Evolutionary conservation across 257 asterid species (phyloP), one percentile per base, ranked within the genome.

Genomic region (Knoxia roxburghii): DNA sequence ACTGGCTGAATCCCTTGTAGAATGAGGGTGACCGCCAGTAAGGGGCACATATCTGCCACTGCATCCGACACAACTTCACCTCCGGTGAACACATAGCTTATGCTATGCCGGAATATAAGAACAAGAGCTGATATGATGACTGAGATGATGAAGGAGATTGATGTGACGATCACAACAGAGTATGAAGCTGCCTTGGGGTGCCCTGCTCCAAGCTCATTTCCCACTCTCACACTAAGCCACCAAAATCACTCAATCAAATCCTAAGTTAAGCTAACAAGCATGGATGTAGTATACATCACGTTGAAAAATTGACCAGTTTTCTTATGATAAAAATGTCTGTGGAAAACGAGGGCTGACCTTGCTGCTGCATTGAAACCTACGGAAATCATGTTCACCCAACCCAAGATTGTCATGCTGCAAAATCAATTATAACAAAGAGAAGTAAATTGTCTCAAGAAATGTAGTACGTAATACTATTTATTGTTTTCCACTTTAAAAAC

Each of bases 321-420:
- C n/a, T n/a, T n/a, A n/a, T n/a, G n/a, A n/a, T n/a, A n/a, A n/a
- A n/a, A n/a, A n/a, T n/a, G n/a, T n/a, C n/a, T n/a, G n/a, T n/a
- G 41, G 17, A 7, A 49, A 54, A 2, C 12, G n/a, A n/a, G 1
- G 26, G 59, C 81, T 40, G 40, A 84, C 95, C 93, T 84, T 24
- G 87, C 88, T 4, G 93, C 85, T 41, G 95, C 90, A 64, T 88
- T 88, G 83, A 88, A 88, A 23, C 95, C 93, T 23, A 88, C 87
- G 1, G 93, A 54, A 11, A 88, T 77, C 89, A 82, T 83, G 69
- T 82, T 84, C 13, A 83, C 81, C 95, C 95, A 88, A 43, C 89
- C 89, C 49, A 81, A 71, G 41, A 84, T 68, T 53, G 90, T 74
- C 48, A 73, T 71, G 76, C 95, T 88, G 84, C 72, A 82, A 37